Evolutionary conservation across 2,329 filamentous ascomycete species (phyloP).

Genomic region (Venturia nashicola): DNA sequence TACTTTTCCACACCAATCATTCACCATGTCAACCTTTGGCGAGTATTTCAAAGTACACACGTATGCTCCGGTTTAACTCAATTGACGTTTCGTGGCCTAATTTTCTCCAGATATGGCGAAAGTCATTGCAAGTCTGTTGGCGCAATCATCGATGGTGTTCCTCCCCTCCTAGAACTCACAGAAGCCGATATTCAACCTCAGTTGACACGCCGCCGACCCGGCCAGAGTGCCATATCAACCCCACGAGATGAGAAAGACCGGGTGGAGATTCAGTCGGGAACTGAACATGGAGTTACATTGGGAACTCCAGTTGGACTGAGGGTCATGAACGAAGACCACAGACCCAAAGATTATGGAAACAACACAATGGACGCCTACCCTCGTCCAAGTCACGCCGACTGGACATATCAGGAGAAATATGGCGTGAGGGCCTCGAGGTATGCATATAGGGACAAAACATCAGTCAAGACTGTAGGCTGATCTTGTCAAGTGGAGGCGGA

Average conservation of each 20-base stretch:
- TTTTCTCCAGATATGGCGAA: slow-evolving; percentile 48
- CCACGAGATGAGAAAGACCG: slow-evolving; percentile 85
- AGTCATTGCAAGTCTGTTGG: slow-evolving; percentile 89
- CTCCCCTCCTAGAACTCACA: slow-evolving; percentile 73
- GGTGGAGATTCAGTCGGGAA: slow-evolving; percentile 86
- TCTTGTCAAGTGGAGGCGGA: slow-evolving; percentile 58
- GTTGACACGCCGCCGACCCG: slow-evolving; percentile 72
- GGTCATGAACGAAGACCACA: slow-evolving; percentile 85
- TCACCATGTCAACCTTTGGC: slow-evolving; percentile 74
- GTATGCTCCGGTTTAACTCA: slow-evolving; percentile 35
- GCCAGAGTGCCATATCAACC: slow-evolving; percentile 81
- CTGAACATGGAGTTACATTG: slow-evolving; percentile 77
- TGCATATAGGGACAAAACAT: neutral
- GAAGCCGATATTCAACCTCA: slow-evolving; percentile 89
- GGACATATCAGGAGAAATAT: slow-evolving; percentile 96
- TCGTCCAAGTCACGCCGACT: slow-evolving; percentile 86
- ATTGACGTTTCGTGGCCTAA: slow-evolving; percentile 9
- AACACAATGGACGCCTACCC: slow-evolving; percentile 87
- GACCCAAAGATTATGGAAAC: slow-evolving; percentile 82
- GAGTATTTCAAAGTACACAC: slow-evolving; percentile 71
- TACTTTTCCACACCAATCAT: neutral
- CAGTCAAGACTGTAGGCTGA: neutral
- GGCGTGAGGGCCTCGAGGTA: slow-evolving; percentile 66
- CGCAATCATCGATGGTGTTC: slow-evolving; percentile 87
- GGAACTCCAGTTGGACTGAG: slow-evolving; percentile 83